These are phyloP conservation scores for Athelia sp. DNA, from an alignment of 1,284 basidiomycete genomes.

Conservation along the genomic window DNA sequence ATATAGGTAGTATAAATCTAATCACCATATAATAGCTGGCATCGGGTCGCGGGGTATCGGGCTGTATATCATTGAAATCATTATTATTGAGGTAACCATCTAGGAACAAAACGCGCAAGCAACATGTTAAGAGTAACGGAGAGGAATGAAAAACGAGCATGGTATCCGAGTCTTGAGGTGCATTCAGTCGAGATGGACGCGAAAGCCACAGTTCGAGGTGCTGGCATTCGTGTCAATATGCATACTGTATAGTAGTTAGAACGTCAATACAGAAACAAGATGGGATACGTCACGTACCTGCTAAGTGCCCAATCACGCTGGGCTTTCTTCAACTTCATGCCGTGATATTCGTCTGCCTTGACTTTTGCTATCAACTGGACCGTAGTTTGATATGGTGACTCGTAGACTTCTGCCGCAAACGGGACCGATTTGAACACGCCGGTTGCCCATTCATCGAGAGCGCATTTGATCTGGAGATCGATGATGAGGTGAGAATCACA, in stretches of 20 bases:
- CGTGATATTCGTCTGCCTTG: background rate
- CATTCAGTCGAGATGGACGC: background rate
- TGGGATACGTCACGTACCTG: background rate
- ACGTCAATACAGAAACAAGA: background rate
- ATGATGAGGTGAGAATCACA: background rate
- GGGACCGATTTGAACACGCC: background rate
- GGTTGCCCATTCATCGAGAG: background rate
- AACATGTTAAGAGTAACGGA: background rate
- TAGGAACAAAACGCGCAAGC: background rate
- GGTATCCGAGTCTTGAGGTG: background rate
- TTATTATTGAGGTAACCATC: background rate
- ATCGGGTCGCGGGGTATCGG: too few relatives aligned
- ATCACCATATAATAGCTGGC: too few relatives aligned
- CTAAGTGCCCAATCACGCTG: background rate
- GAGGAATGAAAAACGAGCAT: background rate
- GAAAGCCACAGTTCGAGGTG: background rate
- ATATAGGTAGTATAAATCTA: too few relatives aligned
- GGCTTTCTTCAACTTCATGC: background rate
- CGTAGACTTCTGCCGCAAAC: background rate
- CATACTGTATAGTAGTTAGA: background rate
- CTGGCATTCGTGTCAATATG: background rate
- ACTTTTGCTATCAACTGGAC: background rate
- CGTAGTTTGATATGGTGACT: background rate
- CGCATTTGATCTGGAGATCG: background rate
- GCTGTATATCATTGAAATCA: background rate